Evolutionary conservation across 768 basidiomycete genomes (phyloP), one percentile per base, ranked within the genome.

Genomic region (Leucogyrophana mollusca): DNA sequence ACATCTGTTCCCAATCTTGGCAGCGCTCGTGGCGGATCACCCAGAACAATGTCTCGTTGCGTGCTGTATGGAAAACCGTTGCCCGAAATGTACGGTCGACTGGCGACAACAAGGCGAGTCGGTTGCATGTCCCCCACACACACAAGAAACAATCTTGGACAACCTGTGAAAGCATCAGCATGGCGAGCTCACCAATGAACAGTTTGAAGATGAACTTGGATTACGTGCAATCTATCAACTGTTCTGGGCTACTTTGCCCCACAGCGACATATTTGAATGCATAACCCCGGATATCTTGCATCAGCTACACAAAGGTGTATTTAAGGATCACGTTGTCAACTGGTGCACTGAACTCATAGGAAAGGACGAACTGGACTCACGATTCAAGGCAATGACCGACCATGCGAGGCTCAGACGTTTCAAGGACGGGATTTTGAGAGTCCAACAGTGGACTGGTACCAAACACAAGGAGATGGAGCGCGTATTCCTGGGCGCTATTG

Each of bases 271-370:
- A 33, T 72, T 68, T 49, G 0, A 16, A 0, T 61, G 47, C 17
- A 46, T 78, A 16, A 70, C 68, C 0, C 65, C 68, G 20, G 60
- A 74, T 59, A 34, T 74, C 17, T 67, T 77, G 9, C 76, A 79
- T 48, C 73, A 76, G 53, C 56, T 78, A 0, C 65, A 74, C 56
- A 72, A 78, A 50, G 76, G 76, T 0, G 42, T 73, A 0, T 71
- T 75, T 61, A 72, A 72, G 44, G 66, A 56, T 40, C 52, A 41
- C 45, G 42, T 59, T 3, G 33, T 49, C 8, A 58, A 43, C 5
- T 70, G 68, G 65, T 40, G 43, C 21, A 48, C 42, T 6, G 35
- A 51, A 5, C 35, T 48, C 2, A 46, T 53, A 9, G 58, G 56
- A 0, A 40, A 44, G 1, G 50, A 56, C 3, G 72, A 72, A 42